Evolutionary conservation across 2,329 filamentous ascomycete species (phyloP).

Genomic region (Neodidymelliopsis sp.): DNA sequence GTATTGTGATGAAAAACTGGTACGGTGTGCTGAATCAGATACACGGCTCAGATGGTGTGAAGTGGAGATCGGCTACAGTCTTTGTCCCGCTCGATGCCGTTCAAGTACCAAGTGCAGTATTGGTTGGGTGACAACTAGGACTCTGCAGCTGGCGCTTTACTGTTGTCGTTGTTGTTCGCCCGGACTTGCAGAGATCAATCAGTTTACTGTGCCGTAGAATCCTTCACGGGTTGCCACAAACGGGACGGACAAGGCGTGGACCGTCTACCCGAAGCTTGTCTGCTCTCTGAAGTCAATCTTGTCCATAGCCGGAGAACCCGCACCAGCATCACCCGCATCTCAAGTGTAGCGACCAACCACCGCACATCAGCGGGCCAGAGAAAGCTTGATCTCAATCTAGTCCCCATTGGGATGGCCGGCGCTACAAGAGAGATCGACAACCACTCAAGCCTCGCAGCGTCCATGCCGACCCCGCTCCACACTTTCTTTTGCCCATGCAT

Average conservation of each 20-base stretch:
- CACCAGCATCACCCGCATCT: neutral
- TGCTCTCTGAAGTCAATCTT: neutral
- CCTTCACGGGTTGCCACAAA: conserved; percentile 1
- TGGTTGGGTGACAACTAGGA: too few species aligned
- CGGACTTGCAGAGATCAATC: too few species aligned
- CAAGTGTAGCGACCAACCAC: conserved; percentile 24
- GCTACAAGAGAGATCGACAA: conserved; percentile 22
- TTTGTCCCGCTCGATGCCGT: too few species aligned
- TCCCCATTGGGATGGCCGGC: conserved; percentile 23
- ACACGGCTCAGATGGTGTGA: neutral
- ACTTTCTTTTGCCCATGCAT: conserved; percentile 38
- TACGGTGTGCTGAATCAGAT: neutral
- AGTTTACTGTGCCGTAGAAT: conserved; percentile 5
- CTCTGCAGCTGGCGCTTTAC: too few species aligned
- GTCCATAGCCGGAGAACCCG: neutral
- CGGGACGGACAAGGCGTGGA: conserved; percentile 5
- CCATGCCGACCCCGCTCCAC: conserved; percentile 35
- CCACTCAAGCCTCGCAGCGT: conserved; percentile 28
- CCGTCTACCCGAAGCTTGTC: conserved; percentile 9
- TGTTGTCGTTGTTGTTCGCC: too few species aligned
- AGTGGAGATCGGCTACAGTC: too few species aligned
- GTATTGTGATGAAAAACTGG: conserved; percentile 11
- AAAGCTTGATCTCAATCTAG: conserved; percentile 32
- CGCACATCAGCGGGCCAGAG: conserved; percentile 14
- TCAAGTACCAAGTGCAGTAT: too few species aligned